phyloP scores from a whole-genome alignment of 192 early-diverging fungal species.

The Backusella luteola region DNA sequence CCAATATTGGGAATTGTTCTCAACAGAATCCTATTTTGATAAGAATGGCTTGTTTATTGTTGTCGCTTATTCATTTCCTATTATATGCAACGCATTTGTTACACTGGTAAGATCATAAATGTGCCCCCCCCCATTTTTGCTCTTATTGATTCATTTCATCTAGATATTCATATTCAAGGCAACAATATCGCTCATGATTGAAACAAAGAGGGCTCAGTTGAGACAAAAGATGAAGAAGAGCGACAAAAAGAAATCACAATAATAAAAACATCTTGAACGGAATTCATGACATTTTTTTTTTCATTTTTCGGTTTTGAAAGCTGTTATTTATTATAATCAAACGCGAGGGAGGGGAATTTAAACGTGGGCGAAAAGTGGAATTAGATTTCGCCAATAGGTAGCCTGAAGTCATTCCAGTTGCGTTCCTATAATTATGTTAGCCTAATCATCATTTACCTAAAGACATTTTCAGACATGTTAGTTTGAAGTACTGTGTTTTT shows the following conservation, averaged over 20 bases:
- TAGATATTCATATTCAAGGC: constrained; percentile 40
- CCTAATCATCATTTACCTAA: no score
- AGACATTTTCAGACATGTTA: no score
- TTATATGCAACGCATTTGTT: constrained; percentile 39
- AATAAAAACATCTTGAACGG: neutral
- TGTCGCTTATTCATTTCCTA: constrained; percentile 41
- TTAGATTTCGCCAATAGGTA: no score
- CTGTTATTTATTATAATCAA: no score
- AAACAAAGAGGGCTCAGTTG: constrained; percentile 41
- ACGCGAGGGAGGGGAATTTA: no score
- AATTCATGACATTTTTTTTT: no score
- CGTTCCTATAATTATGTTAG: no score
- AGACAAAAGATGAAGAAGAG: neutral
- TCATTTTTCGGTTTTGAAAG: no score
- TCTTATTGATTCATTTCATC: neutral
- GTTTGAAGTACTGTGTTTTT: no score
- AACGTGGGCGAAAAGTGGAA: no score
- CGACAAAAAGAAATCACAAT: neutral
- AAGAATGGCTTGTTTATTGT: constrained; percentile 42
- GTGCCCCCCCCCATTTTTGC: neutral
- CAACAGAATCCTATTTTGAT: constrained; percentile 53
- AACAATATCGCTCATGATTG: constrained; percentile 32
- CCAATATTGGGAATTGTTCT: constrained; percentile 43
- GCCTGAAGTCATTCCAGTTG: no score
- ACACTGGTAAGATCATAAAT: constrained; percentile 26